Percentiles rank a stretch among this genome's conserved stretches.
Evolutionary conservation across 1,284 basidiomycete genomes (phyloP).

Genomic region (Rhodotorula sp.): DNA sequence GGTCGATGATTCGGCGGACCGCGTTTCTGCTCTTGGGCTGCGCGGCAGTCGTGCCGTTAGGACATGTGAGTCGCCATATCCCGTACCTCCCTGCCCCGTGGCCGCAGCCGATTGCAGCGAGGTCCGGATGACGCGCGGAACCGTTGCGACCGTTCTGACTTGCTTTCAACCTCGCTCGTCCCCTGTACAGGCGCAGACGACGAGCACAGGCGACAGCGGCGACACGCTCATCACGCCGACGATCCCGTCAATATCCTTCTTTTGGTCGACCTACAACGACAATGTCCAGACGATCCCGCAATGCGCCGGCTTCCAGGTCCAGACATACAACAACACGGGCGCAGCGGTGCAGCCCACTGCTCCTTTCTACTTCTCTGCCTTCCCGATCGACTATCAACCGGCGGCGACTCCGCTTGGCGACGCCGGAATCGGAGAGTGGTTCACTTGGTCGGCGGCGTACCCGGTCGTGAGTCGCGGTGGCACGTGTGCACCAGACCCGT

Average conservation of each 20-base stretch:
- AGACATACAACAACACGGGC: constrained; percentile 9
- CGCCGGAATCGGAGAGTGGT: background rate
- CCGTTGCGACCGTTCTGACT: background rate
- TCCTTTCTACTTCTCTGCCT: constrained; percentile 26
- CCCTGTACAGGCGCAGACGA: background rate
- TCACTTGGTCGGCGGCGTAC: constrained; percentile 20
- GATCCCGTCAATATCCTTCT: constrained; percentile 30
- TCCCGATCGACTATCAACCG: constrained; percentile 1
- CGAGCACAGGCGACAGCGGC: background rate
- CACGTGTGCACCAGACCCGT: background rate
- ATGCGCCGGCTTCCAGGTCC: constrained; percentile 19
- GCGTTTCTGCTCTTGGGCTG: too few species aligned
- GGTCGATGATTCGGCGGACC: too few species aligned
- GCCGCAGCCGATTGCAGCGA: too few species aligned
- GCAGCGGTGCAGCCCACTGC: background rate
- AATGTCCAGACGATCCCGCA: constrained; percentile 8
- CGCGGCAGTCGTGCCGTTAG: too few species aligned
- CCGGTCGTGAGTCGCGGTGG: constrained; percentile 8
- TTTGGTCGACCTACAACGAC: constrained; percentile 28
- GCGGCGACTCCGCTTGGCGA: background rate
- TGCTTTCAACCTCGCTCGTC: too few species aligned
- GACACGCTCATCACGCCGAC: background rate
- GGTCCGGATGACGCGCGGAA: background rate
- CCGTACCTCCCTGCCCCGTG: too few species aligned
- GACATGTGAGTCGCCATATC: too few species aligned